Base-by-base conservation (phyloP, 2,329 filamentous ascomycete species). In the Aspergillus ruber region DNA sequence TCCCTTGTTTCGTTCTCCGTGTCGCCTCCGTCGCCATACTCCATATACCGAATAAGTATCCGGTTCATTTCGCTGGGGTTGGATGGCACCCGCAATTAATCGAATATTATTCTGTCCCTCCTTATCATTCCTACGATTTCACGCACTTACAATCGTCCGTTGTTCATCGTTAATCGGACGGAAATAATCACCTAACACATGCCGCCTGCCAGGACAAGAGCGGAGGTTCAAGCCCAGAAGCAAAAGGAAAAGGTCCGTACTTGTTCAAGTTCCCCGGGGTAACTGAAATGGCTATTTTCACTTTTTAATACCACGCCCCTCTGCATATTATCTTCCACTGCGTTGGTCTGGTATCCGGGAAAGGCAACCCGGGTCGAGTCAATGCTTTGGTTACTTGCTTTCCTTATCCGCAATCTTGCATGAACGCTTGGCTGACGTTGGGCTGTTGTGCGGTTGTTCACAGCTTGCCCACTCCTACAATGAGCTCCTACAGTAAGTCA, bases 391-490 rank as follows among this genome's bases (percentile, higher is more conserved):
- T 18, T 23, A 20, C 40, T 42, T 15, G 25, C 40, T 25, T 25
- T 25, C 25, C n/a, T 18, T 8, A 25, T 21, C 29, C 12, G 21
- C 17, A 12, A 29, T 49, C 36, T 39, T 20, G 40, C 40, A 51
- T 25, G 40, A 48, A 47, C 42, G 20, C 47, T 47, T 42, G 32
- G 44, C 56, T 64, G 51, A 60, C 53, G 46, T 40, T 44, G 40
- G 40, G 32, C 43, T 27, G 20, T 43, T 29, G 25, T n/a, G 33
- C 33, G 12, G 3, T 36, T 36, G 17, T 29, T 45, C 52, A 66
- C 70, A 96, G 90, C 90, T 98, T 77, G 89, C 90, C 68, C 88
- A 85, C 71, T 97, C 93, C 59, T 98, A 98, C 75, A 88, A 95
- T 75, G 87, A 95, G 74, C 81, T 98, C 62, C 82, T 98, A 62